Conservation (phyloP, 2,329 filamentous ascomycete genomes). For the Scedosporium apiospermum region DNA sequence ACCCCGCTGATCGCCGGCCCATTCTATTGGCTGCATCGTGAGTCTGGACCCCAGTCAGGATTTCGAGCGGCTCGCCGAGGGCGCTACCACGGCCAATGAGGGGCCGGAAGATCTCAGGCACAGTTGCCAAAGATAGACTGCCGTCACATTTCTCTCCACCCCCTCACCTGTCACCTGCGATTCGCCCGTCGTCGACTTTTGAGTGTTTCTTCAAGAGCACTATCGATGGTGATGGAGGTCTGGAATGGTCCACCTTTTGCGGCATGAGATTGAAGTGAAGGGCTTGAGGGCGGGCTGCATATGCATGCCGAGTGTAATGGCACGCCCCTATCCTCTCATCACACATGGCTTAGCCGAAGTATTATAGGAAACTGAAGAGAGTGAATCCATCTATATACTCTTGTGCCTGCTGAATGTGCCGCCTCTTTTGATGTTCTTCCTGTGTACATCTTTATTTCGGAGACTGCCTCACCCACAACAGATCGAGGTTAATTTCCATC, state of each 20-base stretch:
- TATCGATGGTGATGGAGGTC: background rate
- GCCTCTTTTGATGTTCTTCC: background rate
- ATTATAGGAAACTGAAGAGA: background rate
- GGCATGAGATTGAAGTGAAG: background rate
- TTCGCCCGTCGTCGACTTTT: background rate
- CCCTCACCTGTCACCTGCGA: background rate
- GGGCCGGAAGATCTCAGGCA: background rate
- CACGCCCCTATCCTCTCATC: constrained; percentile 1
- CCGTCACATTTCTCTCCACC: constrained; percentile 2
- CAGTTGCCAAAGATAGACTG: constrained; percentile 4
- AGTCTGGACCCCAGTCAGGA: background rate
- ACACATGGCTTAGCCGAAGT: background rate
- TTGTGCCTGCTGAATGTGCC: background rate
- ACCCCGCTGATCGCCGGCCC: background rate
- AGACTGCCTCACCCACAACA: background rate
- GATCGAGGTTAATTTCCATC: background rate
- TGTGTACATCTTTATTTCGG: background rate
- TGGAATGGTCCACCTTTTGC: background rate
- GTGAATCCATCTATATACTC: constrained; percentile 3
- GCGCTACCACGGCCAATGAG: constrained; percentile 5
- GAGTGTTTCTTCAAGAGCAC: background rate
- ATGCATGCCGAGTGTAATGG: constrained; percentile 3
- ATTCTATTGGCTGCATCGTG: background rate
- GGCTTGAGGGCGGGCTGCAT: background rate
- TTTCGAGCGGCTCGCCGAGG: background rate